Conservation (phyloP, 768 basidiomycete genomes). For the Coprinellus micaceus region DNA sequence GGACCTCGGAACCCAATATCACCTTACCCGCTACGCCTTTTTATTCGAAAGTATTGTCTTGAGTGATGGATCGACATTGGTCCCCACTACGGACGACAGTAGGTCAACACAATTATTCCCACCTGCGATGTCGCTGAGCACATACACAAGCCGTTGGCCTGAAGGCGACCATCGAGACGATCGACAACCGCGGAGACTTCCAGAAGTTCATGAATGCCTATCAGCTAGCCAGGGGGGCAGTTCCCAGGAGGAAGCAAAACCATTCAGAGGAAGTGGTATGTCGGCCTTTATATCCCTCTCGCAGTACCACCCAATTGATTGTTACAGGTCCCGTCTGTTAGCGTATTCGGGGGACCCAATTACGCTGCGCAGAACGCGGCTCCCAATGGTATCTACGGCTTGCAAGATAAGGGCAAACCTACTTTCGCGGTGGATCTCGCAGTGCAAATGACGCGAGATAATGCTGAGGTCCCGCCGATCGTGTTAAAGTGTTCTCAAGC, state of each 20-base stretch:
- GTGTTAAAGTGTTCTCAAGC: conserved; percentile 86
- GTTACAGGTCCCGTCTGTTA: conserved; percentile 57
- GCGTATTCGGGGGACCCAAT: conserved; percentile 10
- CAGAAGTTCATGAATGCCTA: conserved; percentile 97
- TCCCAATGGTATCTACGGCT: conserved; percentile 17
- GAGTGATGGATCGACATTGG: conserved; percentile 81
- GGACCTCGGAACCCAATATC: conserved; percentile 97
- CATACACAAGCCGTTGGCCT: conserved; percentile 53
- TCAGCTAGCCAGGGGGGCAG: conserved; percentile 59
- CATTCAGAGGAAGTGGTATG: conserved; percentile 43
- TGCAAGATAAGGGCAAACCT: conserved; percentile 62
- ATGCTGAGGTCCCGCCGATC: conserved; percentile 82
- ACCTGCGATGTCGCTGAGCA: not conserved
- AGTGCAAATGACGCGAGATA: conserved; percentile 91
- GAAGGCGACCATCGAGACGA: conserved; percentile 82
- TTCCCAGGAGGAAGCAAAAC: conserved; percentile 61
- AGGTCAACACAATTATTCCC: conserved; percentile 15
- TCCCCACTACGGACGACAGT: conserved; percentile 75
- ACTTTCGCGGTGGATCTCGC: conserved; percentile 92
- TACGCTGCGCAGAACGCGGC: conserved; percentile 12
- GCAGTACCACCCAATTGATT: conserved; percentile 8
- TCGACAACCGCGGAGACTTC: conserved; percentile 94
- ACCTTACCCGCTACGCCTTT: conserved; percentile 91
- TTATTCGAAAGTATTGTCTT: conserved; percentile 88
- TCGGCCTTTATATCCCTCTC: not conserved